These are phyloP conservation scores for Kluyveromyces sp. DNA, from an alignment of 1,139 yeast species.

Conservation along the genomic window DNA sequence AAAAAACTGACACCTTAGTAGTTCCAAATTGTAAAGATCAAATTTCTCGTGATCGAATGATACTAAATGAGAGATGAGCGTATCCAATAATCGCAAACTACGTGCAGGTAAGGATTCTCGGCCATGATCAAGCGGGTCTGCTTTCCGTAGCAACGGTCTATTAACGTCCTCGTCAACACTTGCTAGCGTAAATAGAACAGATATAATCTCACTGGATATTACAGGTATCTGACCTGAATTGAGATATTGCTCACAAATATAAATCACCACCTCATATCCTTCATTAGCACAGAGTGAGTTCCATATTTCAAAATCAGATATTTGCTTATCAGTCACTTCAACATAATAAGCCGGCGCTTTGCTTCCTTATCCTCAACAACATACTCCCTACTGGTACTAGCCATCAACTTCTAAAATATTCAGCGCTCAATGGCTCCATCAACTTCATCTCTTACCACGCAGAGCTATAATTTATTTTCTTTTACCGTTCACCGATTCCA, in stretches of 20 bases:
- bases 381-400: constrained; percentile 2
- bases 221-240: constrained; percentile 10
- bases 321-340: constrained; percentile 16
- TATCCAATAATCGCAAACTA: constrained; percentile 16
- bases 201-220: constrained; percentile 25
- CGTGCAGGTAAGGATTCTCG: constrained; percentile 17
- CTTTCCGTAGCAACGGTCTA: constrained; percentile 11
- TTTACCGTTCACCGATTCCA: background rate
- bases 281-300: constrained; percentile 24
- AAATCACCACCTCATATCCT: constrained; percentile 21
- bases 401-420: constrained; percentile 1
- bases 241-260: constrained; percentile 19
- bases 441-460: background rate
- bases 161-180: constrained; percentile 20
- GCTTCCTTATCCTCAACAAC: constrained; percentile 9
- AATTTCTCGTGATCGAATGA: constrained; percentile 14
- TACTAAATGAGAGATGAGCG: constrained; percentile 12
- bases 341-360: constrained; percentile 20
- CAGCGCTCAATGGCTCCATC: background rate
- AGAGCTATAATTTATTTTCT: background rate
- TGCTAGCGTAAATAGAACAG: constrained; percentile 22
- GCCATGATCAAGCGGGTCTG: constrained; percentile 23
- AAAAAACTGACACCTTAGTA: constrained; percentile 27
- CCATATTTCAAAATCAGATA: constrained; percentile 21
- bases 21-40: constrained; percentile 18